Evolutionary conservation across 345 rosid species (phyloP).

Genomic region (Mangifera indica): DNA sequence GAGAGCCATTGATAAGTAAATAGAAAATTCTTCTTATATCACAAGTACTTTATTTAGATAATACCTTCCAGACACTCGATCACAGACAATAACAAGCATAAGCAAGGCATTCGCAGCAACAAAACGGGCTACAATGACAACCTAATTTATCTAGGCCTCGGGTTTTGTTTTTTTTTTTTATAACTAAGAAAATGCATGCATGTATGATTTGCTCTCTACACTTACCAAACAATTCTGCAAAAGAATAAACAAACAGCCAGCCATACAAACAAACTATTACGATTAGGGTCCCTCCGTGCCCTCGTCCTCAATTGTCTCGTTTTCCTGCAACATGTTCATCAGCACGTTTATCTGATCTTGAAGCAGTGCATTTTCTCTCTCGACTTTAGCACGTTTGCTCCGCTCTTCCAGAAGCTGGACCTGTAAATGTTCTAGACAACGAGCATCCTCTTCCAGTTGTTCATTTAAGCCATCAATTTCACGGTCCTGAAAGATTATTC

Average conservation of each 20-base stretch:
- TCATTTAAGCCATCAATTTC: constrained; percentile 88
- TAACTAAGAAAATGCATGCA: constrained; percentile 7
- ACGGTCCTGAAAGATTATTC: constrained; percentile 55
- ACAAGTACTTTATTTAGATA: not conserved
- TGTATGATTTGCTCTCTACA: constrained; percentile 15
- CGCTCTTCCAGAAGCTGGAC: constrained; percentile 76
- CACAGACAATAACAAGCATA: constrained; percentile 6
- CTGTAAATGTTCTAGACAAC: constrained; percentile 80
- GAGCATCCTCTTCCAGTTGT: constrained; percentile 84
- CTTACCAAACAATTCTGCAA: constrained; percentile 32
- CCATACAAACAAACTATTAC: not conserved
- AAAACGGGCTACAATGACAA: not conserved
- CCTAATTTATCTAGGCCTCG: not conserved
- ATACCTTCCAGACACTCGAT: not conserved
- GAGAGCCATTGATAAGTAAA: not conserved
- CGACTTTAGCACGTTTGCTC: constrained; percentile 70
- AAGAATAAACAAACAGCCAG: constrained; percentile 37
- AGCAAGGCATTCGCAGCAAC: not conserved
- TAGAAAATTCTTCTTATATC: constrained; percentile 9
- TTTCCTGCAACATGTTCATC: constrained; percentile 76
- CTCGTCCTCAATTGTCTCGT: constrained; percentile 50
- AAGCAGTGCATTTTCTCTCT: constrained; percentile 76
- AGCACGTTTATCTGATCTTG: constrained; percentile 81
- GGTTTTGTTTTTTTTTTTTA: not conserved
- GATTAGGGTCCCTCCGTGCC: constrained; percentile 44